These are phyloP conservation scores for Rosa multiflora DNA, from an alignment of 306 rosid species.

Conservation along the genomic window DNA sequence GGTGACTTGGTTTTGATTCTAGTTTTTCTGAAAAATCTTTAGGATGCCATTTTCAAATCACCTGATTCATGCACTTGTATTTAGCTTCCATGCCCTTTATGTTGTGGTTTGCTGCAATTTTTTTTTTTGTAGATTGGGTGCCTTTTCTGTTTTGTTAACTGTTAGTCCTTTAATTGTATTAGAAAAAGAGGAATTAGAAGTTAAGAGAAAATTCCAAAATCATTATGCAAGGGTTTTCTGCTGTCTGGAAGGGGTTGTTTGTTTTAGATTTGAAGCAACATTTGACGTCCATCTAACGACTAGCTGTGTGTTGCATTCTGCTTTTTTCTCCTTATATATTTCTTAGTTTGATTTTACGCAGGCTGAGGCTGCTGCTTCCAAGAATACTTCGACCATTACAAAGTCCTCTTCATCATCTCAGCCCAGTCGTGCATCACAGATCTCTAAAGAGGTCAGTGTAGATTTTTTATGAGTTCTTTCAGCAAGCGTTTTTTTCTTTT, in stretches of 20 bases:
- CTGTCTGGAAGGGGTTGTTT: not conserved
- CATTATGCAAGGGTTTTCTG: not conserved
- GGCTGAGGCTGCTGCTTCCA: conserved; percentile 60
- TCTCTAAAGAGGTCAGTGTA: conserved; percentile 70
- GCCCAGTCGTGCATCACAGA: conserved; percentile 34
- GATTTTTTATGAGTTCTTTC: not conserved
- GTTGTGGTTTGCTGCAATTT: not conserved
- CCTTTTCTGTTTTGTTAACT: not conserved
- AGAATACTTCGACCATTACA: conserved; percentile 34
- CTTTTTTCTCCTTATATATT: not conserved
- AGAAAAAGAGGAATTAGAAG: not conserved
- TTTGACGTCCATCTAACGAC: not conserved
- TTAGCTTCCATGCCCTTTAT: not conserved
- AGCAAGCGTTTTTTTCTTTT: not conserved
- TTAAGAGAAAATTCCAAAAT: conserved; percentile 1
- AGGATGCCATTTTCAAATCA: not conserved
- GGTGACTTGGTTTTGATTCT: conserved; percentile 14
- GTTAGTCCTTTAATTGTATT: conserved; percentile 5
- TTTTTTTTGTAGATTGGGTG: not conserved
- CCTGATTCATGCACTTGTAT: not conserved
- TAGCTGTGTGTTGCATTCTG: not conserved
- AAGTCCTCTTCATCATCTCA: conserved; percentile 46
- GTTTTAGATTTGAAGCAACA: not conserved
- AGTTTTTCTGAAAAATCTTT: conserved; percentile 14
- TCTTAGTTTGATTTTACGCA: conserved; percentile 24